These are phyloP conservation scores for Rheum nobile DNA, from an alignment of 148 eudicot genomes.

Conservation along the genomic window DNA sequence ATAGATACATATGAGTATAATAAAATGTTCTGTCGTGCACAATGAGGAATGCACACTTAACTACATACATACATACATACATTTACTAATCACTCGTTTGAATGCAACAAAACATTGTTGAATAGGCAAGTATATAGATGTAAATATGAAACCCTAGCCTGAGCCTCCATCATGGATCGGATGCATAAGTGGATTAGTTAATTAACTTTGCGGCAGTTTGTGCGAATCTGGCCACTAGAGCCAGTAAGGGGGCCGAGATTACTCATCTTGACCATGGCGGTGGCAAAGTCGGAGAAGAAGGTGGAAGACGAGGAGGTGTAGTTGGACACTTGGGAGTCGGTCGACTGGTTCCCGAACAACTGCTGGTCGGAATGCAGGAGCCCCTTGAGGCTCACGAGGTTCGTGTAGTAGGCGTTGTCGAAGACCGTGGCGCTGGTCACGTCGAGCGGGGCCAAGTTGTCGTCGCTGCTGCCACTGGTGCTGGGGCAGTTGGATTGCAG, in stretches of 20 bases:
- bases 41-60: no score
- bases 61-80: no score
- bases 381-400: slow-evolving; percentile 19
- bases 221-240: slow-evolving; percentile 32
- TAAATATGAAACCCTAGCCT: no score
- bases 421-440: slow-evolving; percentile 22
- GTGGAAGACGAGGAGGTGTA: slow-evolving; percentile 20
- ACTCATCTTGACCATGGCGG: slow-evolving; percentile 41
- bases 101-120: no score
- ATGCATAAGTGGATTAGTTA: neutral
- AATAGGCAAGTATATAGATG: no score
- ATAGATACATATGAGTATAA: no score
- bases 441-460: slow-evolving; percentile 42
- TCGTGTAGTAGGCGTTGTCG: slow-evolving; percentile 27
- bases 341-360: slow-evolving; percentile 29
- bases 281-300: slow-evolving; percentile 25
- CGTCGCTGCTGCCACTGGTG: slow-evolving; percentile 28
- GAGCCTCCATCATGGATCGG: no score
- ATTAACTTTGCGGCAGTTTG: slow-evolving; percentile 12
- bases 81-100: no score
- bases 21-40: no score
- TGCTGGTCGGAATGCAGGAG: slow-evolving; percentile 42
- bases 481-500: slow-evolving; percentile 31
- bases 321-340: slow-evolving; percentile 19
- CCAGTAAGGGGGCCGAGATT: slow-evolving; percentile 34